Percentiles rank a stretch among this genome's conserved stretches.
These are phyloP conservation scores for Blakeslea trispora DNA, from an alignment of 371 early-diverging fungal genomes.

Conservation along the genomic window DNA sequence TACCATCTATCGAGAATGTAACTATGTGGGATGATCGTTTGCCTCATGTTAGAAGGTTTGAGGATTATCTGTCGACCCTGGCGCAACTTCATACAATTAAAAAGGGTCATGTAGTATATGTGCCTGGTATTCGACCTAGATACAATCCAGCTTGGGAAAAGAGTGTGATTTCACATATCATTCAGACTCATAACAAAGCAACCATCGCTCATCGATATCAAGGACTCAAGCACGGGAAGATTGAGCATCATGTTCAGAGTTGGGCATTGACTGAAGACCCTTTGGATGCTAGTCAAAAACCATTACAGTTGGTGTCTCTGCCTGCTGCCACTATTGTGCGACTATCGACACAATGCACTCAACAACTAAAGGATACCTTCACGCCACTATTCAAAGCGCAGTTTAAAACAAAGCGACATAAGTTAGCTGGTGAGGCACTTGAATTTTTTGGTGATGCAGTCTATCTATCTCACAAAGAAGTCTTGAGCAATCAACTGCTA, in stretches of 20 bases:
- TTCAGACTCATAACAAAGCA: conserved; percentile 45
- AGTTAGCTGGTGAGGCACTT: conserved; percentile 24
- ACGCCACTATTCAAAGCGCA: conserved; percentile 7
- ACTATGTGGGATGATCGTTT: conserved; percentile 67
- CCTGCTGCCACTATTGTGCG: conserved; percentile 24
- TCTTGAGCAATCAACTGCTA: not conserved
- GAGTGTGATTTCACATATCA: conserved; percentile 39
- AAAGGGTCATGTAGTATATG: conserved; percentile 36
- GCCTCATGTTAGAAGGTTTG: conserved; percentile 50
- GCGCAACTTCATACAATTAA: conserved; percentile 17
- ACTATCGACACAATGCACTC: conserved; percentile 4
- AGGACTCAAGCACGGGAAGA: conserved; percentile 9
- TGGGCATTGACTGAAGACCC: conserved; percentile 12
- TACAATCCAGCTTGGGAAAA: conserved; percentile 55
- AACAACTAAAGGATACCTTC: conserved; percentile 13
- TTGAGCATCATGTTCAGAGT: conserved; percentile 1
- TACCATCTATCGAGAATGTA: conserved; percentile 43
- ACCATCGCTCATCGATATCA: conserved; percentile 14
- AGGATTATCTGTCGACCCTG: conserved; percentile 38
- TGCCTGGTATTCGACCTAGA: conserved; percentile 42
- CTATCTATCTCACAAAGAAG: conserved; percentile 14
- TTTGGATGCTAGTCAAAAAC: conserved; percentile 2
- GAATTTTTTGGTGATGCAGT: conserved; percentile 30
- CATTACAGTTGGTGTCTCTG: conserved; percentile 2
- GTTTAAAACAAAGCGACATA: not conserved